Base-by-base conservation (phyloP, 371 early-diverging fungal genomes). In the Blakeslea trispora region DNA sequence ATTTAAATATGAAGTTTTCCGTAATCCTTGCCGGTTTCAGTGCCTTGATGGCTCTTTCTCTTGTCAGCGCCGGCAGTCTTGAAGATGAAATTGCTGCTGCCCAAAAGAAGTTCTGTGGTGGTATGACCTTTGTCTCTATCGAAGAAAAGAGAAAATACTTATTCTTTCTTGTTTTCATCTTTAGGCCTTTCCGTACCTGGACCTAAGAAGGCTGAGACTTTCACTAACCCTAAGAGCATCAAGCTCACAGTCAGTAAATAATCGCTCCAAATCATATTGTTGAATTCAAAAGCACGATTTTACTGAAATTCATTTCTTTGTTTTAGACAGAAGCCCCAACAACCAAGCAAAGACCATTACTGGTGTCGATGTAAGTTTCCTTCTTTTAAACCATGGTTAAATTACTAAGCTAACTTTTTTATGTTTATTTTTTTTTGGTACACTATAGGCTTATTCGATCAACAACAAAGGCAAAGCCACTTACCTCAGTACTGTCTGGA, bases 71-170 rank as follows among this genome's bases (percentile, higher is more conserved):
- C 46, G 73, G 64, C 45, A 40, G 31, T 17, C 62, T 77, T 40
- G 66, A 72, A 55, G 78, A 77, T 45, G 57, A 77, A 54, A 71
- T 77, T 37, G 72, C 72, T 45, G 39, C 45, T 28, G 79, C 79
- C n/a, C 45, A 51, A 18, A 71, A 78, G 61, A 78, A 78, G 52
- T 78, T 73, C 59, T 78, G 79, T 58, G 57, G 70, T 44, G 79
- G 79, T 66, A 71, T 58, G 32, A 28, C 3, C 23, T 43, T 22
- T 13, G 6, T 43, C 2, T 6, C 10, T 17, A 5, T 14, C 43
- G 3, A 37, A 14, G 23, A 19, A 6, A 46, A 8, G 23, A 46
- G 24, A 23, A 1, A 24, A 46, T 14, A 24, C 6, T 21, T 24
- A 15, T 13, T 10, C n/a, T 21, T 5, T 10, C 44, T 15, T 44